Evolutionary conservation across 805 yeast genomes (phyloP).

Genomic region (Wickerhamiella bombiphila): DNA sequence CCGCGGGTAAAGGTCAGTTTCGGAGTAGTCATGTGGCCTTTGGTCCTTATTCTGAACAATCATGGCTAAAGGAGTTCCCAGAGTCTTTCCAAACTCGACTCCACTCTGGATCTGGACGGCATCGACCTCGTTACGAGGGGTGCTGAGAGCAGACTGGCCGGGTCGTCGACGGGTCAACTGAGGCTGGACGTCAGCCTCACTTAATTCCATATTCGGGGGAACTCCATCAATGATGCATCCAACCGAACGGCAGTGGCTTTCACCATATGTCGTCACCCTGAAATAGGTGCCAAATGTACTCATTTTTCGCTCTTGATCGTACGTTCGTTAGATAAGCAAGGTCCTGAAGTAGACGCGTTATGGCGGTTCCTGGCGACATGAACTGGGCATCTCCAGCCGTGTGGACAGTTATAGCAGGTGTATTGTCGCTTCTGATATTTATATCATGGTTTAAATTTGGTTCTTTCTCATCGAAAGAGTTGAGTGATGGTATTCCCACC

Average conservation of each 20-base stretch:
- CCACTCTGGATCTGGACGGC: constrained; percentile 88
- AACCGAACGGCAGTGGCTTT: constrained; percentile 92
- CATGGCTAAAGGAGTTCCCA: constrained; percentile 96
- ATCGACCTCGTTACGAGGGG: constrained; percentile 94
- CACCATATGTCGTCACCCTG: constrained; percentile 90
- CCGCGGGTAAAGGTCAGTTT: constrained; percentile 89
- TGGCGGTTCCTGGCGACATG: too few species aligned
- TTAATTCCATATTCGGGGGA: constrained; percentile 82
- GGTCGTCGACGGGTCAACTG: constrained; percentile 96
- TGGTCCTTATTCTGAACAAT: constrained; percentile 87
- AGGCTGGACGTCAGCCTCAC: constrained; percentile 84
- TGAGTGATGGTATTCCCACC: too few species aligned
- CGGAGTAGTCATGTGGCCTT: constrained; percentile 90
- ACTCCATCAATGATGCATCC: constrained; percentile 98
- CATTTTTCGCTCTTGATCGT: too few species aligned
- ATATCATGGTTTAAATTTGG: too few species aligned
- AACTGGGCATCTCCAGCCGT: too few species aligned
- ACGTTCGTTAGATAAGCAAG: too few species aligned
- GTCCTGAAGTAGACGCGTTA: too few species aligned
- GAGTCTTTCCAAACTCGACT: constrained; percentile 74
- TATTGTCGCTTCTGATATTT: too few species aligned
- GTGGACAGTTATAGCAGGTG: too few species aligned
- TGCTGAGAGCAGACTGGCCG: constrained; percentile 81
- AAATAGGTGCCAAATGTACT: constrained; percentile 55
- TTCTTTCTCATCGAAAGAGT: too few species aligned